These are phyloP conservation scores for Thalassiosira ordinaria DNA, from an alignment of 352 stramenopile genomes.

Conservation along the genomic window DNA sequence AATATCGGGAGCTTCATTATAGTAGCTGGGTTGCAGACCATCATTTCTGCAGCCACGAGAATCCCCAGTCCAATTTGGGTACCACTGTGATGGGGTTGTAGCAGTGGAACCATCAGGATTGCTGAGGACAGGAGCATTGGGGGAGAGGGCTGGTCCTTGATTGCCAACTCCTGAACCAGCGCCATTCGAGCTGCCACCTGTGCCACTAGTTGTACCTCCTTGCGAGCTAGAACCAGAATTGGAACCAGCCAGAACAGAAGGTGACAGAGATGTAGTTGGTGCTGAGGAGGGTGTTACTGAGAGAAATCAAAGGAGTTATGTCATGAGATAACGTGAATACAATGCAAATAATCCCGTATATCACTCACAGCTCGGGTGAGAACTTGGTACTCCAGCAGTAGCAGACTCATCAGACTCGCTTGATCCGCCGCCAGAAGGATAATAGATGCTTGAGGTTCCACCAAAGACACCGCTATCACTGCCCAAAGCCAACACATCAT, in stretches of 20 bases:
- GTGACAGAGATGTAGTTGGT: too few species aligned
- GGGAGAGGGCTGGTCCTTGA: background rate
- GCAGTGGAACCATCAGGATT: too few species aligned
- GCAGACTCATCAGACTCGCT: too few species aligned
- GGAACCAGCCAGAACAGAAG: background rate
- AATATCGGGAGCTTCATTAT: background rate
- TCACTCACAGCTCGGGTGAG: background rate
- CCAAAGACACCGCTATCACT: slow-evolving; percentile 3
- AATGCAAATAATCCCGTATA: background rate
- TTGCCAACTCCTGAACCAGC: too few species aligned
- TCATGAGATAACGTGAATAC: background rate
- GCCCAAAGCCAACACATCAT: background rate
- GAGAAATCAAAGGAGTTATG: background rate
- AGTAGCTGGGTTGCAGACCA: background rate
- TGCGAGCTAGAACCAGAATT: background rate
- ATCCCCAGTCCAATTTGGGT: slow-evolving; percentile 24
- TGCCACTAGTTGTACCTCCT: background rate
- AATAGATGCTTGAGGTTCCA: too few species aligned
- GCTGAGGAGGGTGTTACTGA: background rate
- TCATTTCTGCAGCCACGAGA: slow-evolving; percentile 9
- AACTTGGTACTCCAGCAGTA: slow-evolving; percentile 6
- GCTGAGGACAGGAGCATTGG: background rate
- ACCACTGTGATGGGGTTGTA: background rate
- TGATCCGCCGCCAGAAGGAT: too few species aligned
- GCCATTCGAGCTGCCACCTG: background rate